Conservation (phyloP, 306 rosid genomes). For the Rosa rugosa region DNA sequence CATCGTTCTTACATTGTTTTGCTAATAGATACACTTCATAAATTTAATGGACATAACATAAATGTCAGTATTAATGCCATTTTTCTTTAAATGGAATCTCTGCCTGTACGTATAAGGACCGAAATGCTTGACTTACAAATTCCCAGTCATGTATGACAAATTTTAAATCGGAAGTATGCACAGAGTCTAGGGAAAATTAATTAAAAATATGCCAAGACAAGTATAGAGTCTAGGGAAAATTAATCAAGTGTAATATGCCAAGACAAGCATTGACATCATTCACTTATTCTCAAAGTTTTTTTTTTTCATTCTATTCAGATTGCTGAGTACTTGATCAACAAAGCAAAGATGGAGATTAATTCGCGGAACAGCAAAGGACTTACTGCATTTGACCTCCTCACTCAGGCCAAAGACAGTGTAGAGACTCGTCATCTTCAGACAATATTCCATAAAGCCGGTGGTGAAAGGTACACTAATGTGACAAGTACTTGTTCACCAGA, state of each 20-base stretch:
- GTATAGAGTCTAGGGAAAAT: too few relatives aligned
- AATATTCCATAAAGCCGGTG: conserved; percentile 48
- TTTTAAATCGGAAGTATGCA: too few relatives aligned
- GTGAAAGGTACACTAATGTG: conserved; percentile 37
- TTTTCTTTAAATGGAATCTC: too few relatives aligned
- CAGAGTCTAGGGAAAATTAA: too few relatives aligned
- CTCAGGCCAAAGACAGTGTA: conserved; percentile 34
- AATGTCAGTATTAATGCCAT: background rate
- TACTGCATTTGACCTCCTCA: conserved; percentile 62
- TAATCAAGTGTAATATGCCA: too few relatives aligned
- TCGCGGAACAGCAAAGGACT: conserved; percentile 44
- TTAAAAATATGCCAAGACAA: too few relatives aligned
- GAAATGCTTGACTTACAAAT: too few relatives aligned
- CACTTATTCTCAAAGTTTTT: too few relatives aligned
- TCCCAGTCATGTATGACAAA: too few relatives aligned
- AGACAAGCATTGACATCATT: too few relatives aligned
- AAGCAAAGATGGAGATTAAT: conserved; percentile 50
- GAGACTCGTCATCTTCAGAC: conserved; percentile 37
- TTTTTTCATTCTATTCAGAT: conserved; percentile 29
- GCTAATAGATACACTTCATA: background rate
- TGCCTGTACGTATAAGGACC: too few relatives aligned
- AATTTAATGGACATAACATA: background rate
- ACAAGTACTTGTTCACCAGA: conserved; percentile 30
- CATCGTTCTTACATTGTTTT: background rate
- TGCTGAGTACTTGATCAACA: conserved; percentile 53